Conservation (phyloP, 2,329 filamentous ascomycete species). For the Cladosporium sp. region DNA sequence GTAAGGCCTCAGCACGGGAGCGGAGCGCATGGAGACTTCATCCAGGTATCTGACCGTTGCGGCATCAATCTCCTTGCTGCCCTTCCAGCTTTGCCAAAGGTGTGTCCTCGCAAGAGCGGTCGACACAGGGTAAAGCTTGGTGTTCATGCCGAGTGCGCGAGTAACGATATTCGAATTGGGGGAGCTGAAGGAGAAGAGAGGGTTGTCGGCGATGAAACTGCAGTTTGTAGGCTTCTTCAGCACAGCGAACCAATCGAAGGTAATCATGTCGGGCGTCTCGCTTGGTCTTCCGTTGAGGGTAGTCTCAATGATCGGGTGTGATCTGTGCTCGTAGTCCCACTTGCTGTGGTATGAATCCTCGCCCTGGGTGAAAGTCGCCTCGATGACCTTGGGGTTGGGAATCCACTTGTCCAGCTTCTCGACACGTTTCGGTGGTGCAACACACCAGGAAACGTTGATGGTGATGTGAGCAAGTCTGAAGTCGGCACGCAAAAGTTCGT, state of each 20-base stretch:
- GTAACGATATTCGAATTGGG: slow-evolving; percentile 36
- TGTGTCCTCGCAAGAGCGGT: slow-evolving; percentile 41
- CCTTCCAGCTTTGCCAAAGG: slow-evolving; percentile 44
- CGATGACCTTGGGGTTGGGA: slow-evolving; percentile 54
- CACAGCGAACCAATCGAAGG: slow-evolving; percentile 45
- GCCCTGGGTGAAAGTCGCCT: slow-evolving; percentile 56
- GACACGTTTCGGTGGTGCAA: slow-evolving; percentile 22
- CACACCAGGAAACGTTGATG: slow-evolving; percentile 39
- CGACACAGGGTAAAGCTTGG: slow-evolving; percentile 41
- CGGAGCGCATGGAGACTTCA: slow-evolving; percentile 40
- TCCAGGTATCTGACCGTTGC: slow-evolving; percentile 43
- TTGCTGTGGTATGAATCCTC: slow-evolving; percentile 54
- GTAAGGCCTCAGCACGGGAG: slow-evolving; percentile 39
- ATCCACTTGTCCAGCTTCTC: slow-evolving; percentile 57
- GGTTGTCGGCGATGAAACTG: slow-evolving; percentile 51
- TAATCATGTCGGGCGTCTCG: slow-evolving; percentile 57
- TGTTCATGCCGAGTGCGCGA: slow-evolving; percentile 40
- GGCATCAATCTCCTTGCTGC: slow-evolving; percentile 40
- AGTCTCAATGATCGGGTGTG: slow-evolving; percentile 41
- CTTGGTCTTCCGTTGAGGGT: slow-evolving; percentile 52
- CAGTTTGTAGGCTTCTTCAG: slow-evolving; percentile 41
- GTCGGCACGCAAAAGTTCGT: slow-evolving; percentile 58
- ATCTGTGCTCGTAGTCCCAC: slow-evolving; percentile 44
- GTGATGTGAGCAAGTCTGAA: slow-evolving; percentile 56
- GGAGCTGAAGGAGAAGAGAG: slow-evolving; percentile 50